phyloP scores from a whole-genome alignment of 768 basidiomycete species.

The Omphalotus guepiniiformis region DNA sequence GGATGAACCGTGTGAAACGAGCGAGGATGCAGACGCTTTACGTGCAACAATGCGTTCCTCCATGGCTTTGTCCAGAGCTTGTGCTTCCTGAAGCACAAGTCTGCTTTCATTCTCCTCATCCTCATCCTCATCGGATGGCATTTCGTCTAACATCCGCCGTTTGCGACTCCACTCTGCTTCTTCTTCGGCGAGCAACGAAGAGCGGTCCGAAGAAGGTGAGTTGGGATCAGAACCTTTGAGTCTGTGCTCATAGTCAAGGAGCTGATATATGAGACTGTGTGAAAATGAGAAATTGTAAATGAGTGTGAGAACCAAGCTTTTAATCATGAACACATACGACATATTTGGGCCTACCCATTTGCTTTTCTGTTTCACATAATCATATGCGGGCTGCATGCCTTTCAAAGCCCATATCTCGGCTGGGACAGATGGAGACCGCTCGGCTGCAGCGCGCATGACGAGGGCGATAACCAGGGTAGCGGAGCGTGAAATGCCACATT shows the following conservation, averaged over 20 bases:
- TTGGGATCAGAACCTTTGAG: slow-evolving; percentile 49
- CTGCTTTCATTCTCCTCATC: slow-evolving; percentile 53
- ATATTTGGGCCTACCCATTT: slow-evolving; percentile 90
- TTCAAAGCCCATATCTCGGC: slow-evolving; percentile 74
- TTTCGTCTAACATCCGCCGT: slow-evolving; percentile 57
- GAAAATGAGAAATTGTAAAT: neutral
- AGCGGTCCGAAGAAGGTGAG: slow-evolving; percentile 49
- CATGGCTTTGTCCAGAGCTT: slow-evolving; percentile 82
- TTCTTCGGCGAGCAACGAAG: slow-evolving; percentile 53
- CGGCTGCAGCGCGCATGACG: slow-evolving; percentile 88
- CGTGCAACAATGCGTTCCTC: slow-evolving; percentile 76
- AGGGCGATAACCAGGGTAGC: slow-evolving; percentile 88
- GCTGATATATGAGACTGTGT: slow-evolving; percentile 84
- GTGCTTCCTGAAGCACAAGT: slow-evolving; percentile 72
- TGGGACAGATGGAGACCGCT: slow-evolving; percentile 59
- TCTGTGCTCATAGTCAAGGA: slow-evolving; percentile 85
- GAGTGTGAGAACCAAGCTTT: slow-evolving; percentile 9
- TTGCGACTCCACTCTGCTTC: slow-evolving; percentile 81
- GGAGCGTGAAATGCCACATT: slow-evolving; percentile 89
- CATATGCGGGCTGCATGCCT: slow-evolving; percentile 88
- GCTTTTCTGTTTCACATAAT: slow-evolving; percentile 87
- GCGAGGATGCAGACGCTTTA: slow-evolving; percentile 63
- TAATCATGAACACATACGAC: slow-evolving; percentile 59
- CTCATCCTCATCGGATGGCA: slow-evolving; percentile 42
- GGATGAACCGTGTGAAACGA: slow-evolving; percentile 40